Evolutionary conservation across 768 basidiomycete genomes (phyloP).

Genomic region (Suillus tomentosus): DNA sequence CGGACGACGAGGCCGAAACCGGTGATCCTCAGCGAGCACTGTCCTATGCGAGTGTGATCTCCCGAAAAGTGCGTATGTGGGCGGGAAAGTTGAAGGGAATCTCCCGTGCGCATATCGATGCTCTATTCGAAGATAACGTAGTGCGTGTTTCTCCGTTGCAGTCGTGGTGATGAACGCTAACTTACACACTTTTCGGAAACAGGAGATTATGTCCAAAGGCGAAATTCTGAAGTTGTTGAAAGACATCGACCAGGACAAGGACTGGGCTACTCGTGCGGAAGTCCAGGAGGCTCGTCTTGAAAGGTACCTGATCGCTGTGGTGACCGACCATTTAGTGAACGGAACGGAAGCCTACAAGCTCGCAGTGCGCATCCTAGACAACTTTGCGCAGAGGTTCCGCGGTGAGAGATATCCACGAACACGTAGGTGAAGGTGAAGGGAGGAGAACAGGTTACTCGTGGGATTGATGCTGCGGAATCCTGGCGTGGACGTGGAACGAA

Average conservation of each 20-base stretch:
- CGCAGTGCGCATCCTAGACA: constrained; percentile 19
- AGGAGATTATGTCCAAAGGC: neutral
- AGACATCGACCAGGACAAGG: constrained; percentile 25
- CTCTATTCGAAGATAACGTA: neutral
- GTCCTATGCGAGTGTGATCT: neutral
- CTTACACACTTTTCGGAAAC: neutral
- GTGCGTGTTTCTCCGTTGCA: neutral
- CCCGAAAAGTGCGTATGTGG: constrained; percentile 21
- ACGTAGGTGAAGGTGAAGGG: constrained; percentile 1
- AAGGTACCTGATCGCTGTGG: constrained; percentile 10
- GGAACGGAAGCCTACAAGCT: constrained; percentile 18
- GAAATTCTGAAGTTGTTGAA: constrained; percentile 22
- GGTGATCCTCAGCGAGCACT: neutral
- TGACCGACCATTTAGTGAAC: neutral
- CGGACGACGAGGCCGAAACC: neutral
- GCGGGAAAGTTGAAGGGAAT: constrained; percentile 12
- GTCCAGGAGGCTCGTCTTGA: constrained; percentile 15
- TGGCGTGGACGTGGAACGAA: neutral
- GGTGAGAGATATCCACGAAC: constrained; percentile 2
- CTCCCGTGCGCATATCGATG: neutral
- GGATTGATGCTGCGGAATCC: neutral
- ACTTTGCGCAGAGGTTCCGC: constrained; percentile 28
- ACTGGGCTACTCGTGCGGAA: constrained; percentile 23
- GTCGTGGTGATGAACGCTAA: neutral
- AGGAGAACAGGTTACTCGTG: constrained; percentile 8